Conservation (phyloP, 2,329 filamentous ascomycete genomes). For the Tolypocladium paradoxum region DNA sequence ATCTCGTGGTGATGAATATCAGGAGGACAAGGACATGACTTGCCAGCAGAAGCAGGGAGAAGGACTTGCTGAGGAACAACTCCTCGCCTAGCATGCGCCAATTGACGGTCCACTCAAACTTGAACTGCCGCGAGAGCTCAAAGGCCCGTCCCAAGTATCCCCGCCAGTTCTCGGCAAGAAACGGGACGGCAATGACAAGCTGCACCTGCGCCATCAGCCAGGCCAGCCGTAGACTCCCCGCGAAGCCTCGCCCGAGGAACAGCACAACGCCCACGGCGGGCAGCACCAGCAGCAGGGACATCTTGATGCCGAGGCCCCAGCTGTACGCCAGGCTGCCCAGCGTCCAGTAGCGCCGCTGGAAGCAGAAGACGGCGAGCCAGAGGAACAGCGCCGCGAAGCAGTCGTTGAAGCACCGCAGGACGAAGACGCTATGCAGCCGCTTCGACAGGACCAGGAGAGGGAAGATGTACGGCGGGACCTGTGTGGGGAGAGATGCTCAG, state of each 20-base stretch:
- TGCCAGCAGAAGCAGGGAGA: constrained; percentile 56
- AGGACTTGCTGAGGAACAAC: constrained; percentile 57
- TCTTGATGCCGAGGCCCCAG: constrained; percentile 82
- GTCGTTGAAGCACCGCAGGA: constrained; percentile 93
- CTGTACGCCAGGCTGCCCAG: constrained; percentile 63
- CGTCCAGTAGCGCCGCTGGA: constrained; percentile 66
- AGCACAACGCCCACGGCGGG: constrained; percentile 72
- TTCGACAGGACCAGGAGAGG: constrained; percentile 82
- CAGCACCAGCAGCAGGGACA: constrained; percentile 75
- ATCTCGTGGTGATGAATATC: constrained; percentile 55
- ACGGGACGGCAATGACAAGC: constrained; percentile 55
- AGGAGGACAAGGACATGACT: constrained; percentile 56
- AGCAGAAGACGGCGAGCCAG: constrained; percentile 68
- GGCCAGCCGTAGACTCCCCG: constrained; percentile 54
- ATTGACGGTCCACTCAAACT: constrained; percentile 98
- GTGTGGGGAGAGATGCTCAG: background rate
- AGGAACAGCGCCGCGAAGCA: constrained; percentile 77
- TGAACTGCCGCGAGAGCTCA: constrained; percentile 80
- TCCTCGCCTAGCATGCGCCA: constrained; percentile 92
- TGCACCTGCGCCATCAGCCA: constrained; percentile 70
- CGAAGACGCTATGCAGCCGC: constrained; percentile 83
- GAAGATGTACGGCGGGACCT: constrained; percentile 80
- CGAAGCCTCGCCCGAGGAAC: constrained; percentile 60
- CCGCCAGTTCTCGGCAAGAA: constrained; percentile 50
- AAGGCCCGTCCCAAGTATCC: constrained; percentile 79